phyloP scores from a whole-genome alignment of 768 basidiomycete species.

The Austroboletus eburneus region DNA sequence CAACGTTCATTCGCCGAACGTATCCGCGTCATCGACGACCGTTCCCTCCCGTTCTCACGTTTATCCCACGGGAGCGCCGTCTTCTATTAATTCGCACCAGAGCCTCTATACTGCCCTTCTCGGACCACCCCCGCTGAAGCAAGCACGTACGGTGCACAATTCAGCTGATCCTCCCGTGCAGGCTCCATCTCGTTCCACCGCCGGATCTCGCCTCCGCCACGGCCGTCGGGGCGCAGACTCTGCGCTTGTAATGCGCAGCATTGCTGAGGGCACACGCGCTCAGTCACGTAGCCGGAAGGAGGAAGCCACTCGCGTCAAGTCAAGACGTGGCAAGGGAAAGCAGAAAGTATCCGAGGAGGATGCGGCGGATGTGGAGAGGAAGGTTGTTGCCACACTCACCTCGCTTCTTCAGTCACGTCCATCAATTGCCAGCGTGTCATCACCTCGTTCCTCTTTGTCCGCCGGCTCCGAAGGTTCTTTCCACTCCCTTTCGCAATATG shows the following conservation, averaged over 20 bases:
- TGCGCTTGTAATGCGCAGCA: conserved; percentile 34
- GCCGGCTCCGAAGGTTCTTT: conserved; percentile 67
- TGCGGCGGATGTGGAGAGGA: conserved; percentile 62
- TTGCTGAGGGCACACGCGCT: conserved; percentile 45
- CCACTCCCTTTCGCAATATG: conserved; percentile 59
- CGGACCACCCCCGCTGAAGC: conserved; percentile 71
- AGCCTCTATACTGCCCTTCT: conserved; percentile 73
- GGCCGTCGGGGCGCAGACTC: conserved; percentile 15
- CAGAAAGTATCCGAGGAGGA: conserved; percentile 37
- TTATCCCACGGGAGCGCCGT: conserved; percentile 35
- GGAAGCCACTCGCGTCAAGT: conserved; percentile 34
- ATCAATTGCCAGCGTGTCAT: conserved; percentile 57
- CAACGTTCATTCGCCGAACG: conserved; percentile 40
- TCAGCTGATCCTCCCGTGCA: conserved; percentile 63
- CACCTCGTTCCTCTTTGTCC: conserved; percentile 66
- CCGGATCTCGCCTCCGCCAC: conserved; percentile 29
- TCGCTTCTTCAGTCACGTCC: conserved; percentile 64
- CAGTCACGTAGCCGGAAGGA: conserved; percentile 42
- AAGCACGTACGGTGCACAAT: conserved; percentile 77
- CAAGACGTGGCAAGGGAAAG: conserved; percentile 47
- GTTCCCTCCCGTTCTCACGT: conserved; percentile 41
- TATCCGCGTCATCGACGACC: conserved; percentile 23
- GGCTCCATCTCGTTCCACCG: conserved; percentile 36
- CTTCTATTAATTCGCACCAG: conserved; percentile 42
- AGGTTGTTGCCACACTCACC: conserved; percentile 78